Evolutionary conservation across 2,329 filamentous ascomycete genomes (phyloP).

Genomic region (Sclerotinia spermophila): DNA sequence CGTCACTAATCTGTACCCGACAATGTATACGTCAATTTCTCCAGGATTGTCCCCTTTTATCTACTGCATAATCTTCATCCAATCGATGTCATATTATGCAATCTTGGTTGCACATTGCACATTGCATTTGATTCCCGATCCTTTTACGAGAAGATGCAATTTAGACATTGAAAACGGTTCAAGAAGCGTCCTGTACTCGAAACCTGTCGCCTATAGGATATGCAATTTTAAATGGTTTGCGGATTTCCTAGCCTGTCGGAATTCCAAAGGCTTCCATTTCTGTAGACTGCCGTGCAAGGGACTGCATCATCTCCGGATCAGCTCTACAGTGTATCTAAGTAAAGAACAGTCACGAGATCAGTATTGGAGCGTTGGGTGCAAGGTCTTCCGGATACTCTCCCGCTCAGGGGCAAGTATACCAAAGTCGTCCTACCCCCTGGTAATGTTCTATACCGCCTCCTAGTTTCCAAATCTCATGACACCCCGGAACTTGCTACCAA

Average conservation of each 20-base stretch:
- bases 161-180: neutral
- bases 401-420: conserved; percentile 17
- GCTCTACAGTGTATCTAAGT: neutral
- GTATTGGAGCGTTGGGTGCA: neutral
- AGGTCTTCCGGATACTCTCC: conserved; percentile 21
- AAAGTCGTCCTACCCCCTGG: conserved; percentile 11
- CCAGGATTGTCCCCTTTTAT: neutral
- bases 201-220: neutral
- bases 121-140: neutral
- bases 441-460: conserved; percentile 9
- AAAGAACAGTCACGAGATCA: conserved; percentile 9
- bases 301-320: neutral
- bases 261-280: neutral
- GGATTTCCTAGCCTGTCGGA: neutral
- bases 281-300: conserved; percentile 14
- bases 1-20: neutral
- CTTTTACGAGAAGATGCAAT: neutral
- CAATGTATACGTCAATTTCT: neutral
- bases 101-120: neutral
- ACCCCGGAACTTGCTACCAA: neutral
- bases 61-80: neutral
- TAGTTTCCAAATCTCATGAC: neutral
- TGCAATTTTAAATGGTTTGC: neutral
- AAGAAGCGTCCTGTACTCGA: neutral
- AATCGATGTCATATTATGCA: neutral